Percentiles rank a stretch among this genome's conserved stretches.
phyloP scores from a whole-genome alignment of 176 grass and related monocot genomes.

The Phoenix roebelenii region DNA sequence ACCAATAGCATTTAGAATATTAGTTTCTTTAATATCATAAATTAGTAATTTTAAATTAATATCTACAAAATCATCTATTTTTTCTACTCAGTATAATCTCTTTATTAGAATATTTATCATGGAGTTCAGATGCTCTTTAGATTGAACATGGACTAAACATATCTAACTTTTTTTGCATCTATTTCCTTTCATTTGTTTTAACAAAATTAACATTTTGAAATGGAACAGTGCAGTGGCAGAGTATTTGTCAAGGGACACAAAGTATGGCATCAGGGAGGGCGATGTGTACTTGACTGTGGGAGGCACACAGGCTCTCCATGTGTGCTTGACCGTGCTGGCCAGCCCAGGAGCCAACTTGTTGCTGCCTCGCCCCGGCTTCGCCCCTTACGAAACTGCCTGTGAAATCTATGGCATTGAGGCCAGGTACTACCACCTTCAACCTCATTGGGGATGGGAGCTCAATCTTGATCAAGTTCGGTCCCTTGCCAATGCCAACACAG shows the following conservation, averaged over 20 bases:
- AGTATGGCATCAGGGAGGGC: slow-evolving; percentile 32
- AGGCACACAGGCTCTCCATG: slow-evolving; percentile 54
- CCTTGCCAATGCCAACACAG: slow-evolving; percentile 33
- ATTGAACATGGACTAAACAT: too few relatives aligned
- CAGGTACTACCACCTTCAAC: slow-evolving; percentile 66
- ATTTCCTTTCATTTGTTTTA: too few relatives aligned
- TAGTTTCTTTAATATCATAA: too few relatives aligned
- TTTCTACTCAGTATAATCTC: too few relatives aligned
- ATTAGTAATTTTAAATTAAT: too few relatives aligned
- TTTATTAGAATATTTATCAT: too few relatives aligned
- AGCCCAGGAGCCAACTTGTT: slow-evolving; percentile 47
- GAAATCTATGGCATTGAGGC: slow-evolving; percentile 53
- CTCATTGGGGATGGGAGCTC: slow-evolving; percentile 39
- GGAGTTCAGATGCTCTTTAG: too few relatives aligned
- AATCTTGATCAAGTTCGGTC: slow-evolving; percentile 39
- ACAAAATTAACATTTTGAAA: too few relatives aligned
- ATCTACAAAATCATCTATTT: too few relatives aligned
- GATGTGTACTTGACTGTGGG: slow-evolving; percentile 69
- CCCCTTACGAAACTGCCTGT: slow-evolving; percentile 65
- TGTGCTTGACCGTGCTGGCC: slow-evolving; percentile 51
- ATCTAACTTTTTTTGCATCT: too few relatives aligned
- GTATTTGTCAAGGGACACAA: slow-evolving; percentile 35
- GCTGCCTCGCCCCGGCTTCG: slow-evolving; percentile 64
- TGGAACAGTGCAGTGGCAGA: slow-evolving; percentile 47
- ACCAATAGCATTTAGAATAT: too few relatives aligned